Percentiles rank a stretch among this genome's conserved stretches.
Evolutionary conservation across 768 basidiomycete species (phyloP).

Genomic region (Boletus tomentosulus): DNA sequence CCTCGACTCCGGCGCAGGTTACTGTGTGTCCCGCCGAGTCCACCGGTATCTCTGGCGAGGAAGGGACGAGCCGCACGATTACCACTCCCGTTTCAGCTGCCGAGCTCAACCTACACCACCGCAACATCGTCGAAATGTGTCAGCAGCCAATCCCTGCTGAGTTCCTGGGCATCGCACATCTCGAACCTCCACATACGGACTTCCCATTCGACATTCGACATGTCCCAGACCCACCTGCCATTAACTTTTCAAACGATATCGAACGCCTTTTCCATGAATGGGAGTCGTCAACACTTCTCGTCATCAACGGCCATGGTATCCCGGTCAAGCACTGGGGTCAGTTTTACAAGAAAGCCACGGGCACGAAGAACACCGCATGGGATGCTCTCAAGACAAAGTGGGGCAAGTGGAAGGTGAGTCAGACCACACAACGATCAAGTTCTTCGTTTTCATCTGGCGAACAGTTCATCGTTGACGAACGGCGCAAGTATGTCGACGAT

Average conservation of each 20-base stretch:
- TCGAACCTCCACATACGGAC: background rate
- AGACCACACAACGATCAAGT: background rate
- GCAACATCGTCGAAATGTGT: background rate
- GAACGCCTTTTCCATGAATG: background rate
- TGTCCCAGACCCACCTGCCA: background rate
- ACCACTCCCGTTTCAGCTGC: no score
- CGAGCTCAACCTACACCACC: background rate
- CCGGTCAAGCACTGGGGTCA: constrained; percentile 16
- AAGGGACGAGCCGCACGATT: no score
- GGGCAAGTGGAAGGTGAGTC: constrained; percentile 15
- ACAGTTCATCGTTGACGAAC: background rate
- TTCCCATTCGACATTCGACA: background rate
- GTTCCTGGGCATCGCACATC: background rate
- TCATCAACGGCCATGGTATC: background rate
- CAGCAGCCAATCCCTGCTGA: background rate
- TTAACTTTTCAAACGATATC: constrained; percentile 1
- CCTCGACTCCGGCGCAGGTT: no score
- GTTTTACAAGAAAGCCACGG: background rate
- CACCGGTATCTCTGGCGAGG: no score
- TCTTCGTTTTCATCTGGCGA: no score
- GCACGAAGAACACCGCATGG: constrained; percentile 7
- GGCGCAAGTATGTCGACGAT: background rate
- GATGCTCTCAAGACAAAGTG: constrained; percentile 8
- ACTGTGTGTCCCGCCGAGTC: no score
- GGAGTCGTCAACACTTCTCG: background rate